Base-by-base conservation (phyloP, 1,284 basidiomycete species). In the Violaceomyces palustris region DNA sequence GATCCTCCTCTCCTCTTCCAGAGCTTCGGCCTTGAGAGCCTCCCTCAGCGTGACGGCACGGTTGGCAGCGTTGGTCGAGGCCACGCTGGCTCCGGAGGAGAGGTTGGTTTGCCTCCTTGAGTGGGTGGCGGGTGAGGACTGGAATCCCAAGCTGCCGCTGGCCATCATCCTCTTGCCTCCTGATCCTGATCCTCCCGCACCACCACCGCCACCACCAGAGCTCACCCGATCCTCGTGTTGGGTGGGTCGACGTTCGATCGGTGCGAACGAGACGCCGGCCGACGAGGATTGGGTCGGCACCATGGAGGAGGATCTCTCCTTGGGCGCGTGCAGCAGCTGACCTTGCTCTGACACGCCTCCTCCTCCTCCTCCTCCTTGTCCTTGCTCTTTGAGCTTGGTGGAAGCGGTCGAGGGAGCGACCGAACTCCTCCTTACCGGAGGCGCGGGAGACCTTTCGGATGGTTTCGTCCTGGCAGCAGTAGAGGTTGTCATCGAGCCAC, bases 21-120 rank as follows among this genome's bases (percentile, higher is more conserved):
- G 34, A 12, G 65, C 61, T 29, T 68, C 65, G 4, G 65, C 65
- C 14, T 60, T 51, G 28, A 68, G 36, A 8, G 65, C 65, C 30
- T 59, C 45, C 14, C 50, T 41, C 25, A 68, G 54, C 8, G 56
- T 61, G 12, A 68, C 61, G 9, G 54, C 54, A 26, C 51, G 59
- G 15, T 50, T 47, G 22, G 37, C 35, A 18, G 59, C 56, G 14
- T 32, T 42, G 2, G 39, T 51, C 22, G 42, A 48, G 34, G 45
- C 29, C 35, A 51, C 50, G 28, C 61, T 62, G n/a, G 48, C 48
- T n/a, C 50, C 35, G 45, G 25, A 11, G 35, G 35, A n/a, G 25
- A 26, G 29, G 39, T 29, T 30, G 26, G 33, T 7, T 54, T 41
- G 29, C 47, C 26, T 15, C 29, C 32, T 36, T 41, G 45, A 10